Conservation (phyloP, 2,329 filamentous ascomycete species). For the Xylariaceae sp. region DNA sequence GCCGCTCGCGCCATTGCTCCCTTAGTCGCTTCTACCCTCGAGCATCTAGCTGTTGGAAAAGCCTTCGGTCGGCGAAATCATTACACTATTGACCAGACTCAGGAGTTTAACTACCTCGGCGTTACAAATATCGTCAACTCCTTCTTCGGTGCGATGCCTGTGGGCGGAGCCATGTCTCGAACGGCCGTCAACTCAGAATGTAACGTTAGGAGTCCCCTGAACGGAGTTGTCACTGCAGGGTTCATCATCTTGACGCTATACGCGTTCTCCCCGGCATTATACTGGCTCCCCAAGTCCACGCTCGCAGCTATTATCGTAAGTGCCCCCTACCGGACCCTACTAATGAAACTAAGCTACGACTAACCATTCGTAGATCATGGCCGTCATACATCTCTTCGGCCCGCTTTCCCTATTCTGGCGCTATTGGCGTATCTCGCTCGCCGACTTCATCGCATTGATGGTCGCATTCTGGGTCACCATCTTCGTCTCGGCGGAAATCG, state of each 20-base stretch:
- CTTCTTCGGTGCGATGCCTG: constrained; percentile 65
- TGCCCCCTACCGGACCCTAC: constrained; percentile 1
- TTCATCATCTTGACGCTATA: constrained; percentile 66
- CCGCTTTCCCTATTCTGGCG: constrained; percentile 61
- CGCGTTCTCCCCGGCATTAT: constrained; percentile 61
- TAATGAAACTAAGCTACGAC: neutral
- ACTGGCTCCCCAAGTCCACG: constrained; percentile 69
- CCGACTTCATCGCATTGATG: constrained; percentile 66
- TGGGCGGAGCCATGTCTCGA: constrained; percentile 68
- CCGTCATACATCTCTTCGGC: constrained; percentile 64
- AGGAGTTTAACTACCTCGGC: constrained; percentile 67
- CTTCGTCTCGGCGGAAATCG: constrained; percentile 62
- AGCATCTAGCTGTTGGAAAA: constrained; percentile 67
- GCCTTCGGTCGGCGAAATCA: constrained; percentile 64
- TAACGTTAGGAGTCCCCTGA: constrained; percentile 63
- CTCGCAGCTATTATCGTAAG: constrained; percentile 63
- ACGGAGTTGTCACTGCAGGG: constrained; percentile 61
- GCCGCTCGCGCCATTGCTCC: constrained; percentile 59
- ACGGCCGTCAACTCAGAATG: constrained; percentile 69
- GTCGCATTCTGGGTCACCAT: constrained; percentile 67
- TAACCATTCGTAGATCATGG: constrained; percentile 53
- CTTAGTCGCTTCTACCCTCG: constrained; percentile 62
- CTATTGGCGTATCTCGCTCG: constrained; percentile 66
- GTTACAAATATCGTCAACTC: constrained; percentile 65
- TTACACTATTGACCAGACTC: constrained; percentile 65